These are phyloP conservation scores for Lipomyces sp. DNA, from an alignment of 805 yeast genomes.

Conservation along the genomic window DNA sequence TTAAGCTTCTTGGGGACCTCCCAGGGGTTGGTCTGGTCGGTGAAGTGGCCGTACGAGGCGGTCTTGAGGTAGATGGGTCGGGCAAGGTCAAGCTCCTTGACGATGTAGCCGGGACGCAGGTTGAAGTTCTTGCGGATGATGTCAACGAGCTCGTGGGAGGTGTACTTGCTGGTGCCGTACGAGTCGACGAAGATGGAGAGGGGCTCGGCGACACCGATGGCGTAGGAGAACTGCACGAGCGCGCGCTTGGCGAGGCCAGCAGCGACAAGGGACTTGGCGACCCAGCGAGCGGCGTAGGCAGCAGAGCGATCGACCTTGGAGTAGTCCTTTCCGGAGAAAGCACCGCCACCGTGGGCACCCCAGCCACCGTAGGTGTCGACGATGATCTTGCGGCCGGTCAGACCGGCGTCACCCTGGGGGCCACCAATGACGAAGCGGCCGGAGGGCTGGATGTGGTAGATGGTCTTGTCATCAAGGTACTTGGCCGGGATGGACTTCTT, in stretches of 20 bases:
- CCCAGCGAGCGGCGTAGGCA: slow-evolving; percentile 99
- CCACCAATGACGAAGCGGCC: slow-evolving; percentile 99
- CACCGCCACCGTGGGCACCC: slow-evolving; percentile 99
- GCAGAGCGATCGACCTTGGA: slow-evolving; percentile 99
- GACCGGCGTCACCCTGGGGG: slow-evolving; percentile 99
- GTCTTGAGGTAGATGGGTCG: slow-evolving; percentile 99
- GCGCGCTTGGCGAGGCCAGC: slow-evolving; percentile 97
- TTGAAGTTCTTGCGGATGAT: slow-evolving; percentile 94
- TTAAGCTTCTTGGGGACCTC: slow-evolving; percentile 74
- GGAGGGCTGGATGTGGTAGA: slow-evolving; percentile 98
- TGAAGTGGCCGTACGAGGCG: slow-evolving; percentile 99
- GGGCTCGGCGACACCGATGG: slow-evolving; percentile 99
- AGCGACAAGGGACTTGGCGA: slow-evolving; percentile 93
- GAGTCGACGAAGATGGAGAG: slow-evolving; percentile 96
- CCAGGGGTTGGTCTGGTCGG: slow-evolving; percentile 98
- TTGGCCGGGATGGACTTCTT: slow-evolving; percentile 89
- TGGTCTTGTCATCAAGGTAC: slow-evolving; percentile 89
- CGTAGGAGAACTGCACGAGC: slow-evolving; percentile 97
- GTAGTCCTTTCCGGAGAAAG: slow-evolving; percentile 99
- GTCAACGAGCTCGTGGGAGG: slow-evolving; percentile 84
- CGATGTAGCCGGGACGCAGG: slow-evolving; percentile 99
- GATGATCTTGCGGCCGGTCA: slow-evolving; percentile 98
- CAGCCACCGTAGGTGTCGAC: slow-evolving; percentile 99
- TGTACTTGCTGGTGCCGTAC: slow-evolving; percentile 92
- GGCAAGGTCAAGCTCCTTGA: slow-evolving; percentile 92